A percentile compares a stretch with the other conserved stretches of the same genome.
Evolutionary conservation across 2,329 filamentous ascomycete genomes (phyloP).

Genomic region (Calonectria naviculata): DNA sequence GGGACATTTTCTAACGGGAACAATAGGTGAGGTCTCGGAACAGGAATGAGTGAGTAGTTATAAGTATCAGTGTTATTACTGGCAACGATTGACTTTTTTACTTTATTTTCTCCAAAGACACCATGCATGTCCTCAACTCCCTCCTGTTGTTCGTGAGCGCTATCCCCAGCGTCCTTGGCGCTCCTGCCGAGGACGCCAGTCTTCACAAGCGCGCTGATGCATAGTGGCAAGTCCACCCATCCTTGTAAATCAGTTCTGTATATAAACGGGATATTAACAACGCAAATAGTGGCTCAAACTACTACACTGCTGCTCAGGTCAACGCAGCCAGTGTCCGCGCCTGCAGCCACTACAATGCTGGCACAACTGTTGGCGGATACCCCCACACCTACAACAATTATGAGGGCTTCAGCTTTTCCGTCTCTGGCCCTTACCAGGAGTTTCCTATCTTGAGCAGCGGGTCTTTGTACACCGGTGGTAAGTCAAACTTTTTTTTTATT

Average conservation of each 20-base stretch:
- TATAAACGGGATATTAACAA: background rate
- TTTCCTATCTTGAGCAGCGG: background rate
- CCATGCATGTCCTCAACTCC: background rate
- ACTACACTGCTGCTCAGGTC: background rate
- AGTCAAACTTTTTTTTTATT: background rate
- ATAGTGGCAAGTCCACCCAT: background rate
- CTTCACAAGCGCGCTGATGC: background rate
- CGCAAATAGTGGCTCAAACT: background rate
- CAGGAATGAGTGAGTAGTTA: background rate
- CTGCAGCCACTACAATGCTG: background rate
- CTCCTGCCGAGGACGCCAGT: background rate
- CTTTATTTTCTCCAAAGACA: too few species aligned
- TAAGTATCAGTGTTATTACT: too few species aligned
- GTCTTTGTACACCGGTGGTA: background rate
- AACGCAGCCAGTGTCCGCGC: background rate
- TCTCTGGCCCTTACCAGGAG: background rate
- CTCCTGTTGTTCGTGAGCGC: background rate
- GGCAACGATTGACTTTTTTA: too few species aligned
- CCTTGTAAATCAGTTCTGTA: background rate
- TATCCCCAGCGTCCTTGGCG: background rate
- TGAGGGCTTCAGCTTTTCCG: background rate
- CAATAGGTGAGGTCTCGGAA: background rate
- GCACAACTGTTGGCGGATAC: background rate
- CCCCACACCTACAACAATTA: background rate
- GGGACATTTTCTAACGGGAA: background rate